These are phyloP conservation scores for grape (Vitis vinifera) DNA, from an alignment of 164 flowering plant genomes.

Conservation along the genomic window DNA sequence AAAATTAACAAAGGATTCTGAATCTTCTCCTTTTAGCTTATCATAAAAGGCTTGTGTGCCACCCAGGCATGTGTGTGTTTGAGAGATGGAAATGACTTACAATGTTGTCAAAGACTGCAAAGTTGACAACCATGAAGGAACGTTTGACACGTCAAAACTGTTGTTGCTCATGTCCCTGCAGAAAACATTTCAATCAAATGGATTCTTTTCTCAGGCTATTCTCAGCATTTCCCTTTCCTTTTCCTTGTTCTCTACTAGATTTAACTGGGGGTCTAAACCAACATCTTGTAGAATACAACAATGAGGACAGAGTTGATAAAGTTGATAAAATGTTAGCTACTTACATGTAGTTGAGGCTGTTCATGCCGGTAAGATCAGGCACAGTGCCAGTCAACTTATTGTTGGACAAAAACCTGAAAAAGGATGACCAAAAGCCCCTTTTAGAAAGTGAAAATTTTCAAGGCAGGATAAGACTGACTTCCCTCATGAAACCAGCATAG, in stretches of 20 bases:
- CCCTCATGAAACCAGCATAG: too few relatives aligned
- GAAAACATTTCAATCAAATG: neutral
- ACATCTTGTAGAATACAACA: too few relatives aligned
- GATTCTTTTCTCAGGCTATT: too few relatives aligned
- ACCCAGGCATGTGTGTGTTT: too few relatives aligned
- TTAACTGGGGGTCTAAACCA: too few relatives aligned
- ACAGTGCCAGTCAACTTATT: slow-evolving; percentile 50
- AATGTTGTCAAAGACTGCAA: slow-evolving; percentile 55
- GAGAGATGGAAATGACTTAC: slow-evolving; percentile 32
- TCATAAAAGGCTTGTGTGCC: too few relatives aligned
- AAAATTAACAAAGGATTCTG: neutral
- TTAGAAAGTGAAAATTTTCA: neutral
- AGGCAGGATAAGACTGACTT: neutral
- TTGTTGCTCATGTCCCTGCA: slow-evolving; percentile 72
- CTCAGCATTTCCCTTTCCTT: too few relatives aligned
- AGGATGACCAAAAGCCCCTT: neutral
- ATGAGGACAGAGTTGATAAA: neutral
- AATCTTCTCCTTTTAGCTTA: too few relatives aligned
- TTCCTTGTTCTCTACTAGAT: too few relatives aligned
- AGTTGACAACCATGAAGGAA: slow-evolving; percentile 52
- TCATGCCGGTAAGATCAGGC: slow-evolving; percentile 62
- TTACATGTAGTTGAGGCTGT: slow-evolving; percentile 48
- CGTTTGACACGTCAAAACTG: slow-evolving; percentile 37
- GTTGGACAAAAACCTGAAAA: slow-evolving; percentile 52
- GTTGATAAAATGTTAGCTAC: slow-evolving; percentile 13